These are phyloP conservation scores for Coccomyxa sp. DNA, from an alignment of 139 green algal species.

Conservation along the genomic window DNA sequence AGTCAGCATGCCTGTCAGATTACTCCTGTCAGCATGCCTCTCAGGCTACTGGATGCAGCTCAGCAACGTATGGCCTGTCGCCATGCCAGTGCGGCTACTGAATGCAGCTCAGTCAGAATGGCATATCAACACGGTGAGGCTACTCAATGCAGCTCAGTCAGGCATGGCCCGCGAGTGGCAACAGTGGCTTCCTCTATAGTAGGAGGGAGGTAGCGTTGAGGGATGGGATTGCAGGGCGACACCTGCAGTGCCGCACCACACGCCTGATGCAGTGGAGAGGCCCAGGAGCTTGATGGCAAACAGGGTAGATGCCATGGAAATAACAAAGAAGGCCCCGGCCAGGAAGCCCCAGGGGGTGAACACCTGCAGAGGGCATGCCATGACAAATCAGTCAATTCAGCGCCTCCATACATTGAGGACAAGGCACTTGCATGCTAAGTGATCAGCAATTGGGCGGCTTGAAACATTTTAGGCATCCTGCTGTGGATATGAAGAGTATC, in stretches of 20 bases:
- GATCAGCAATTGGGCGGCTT: neutral
- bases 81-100: too few relatives aligned
- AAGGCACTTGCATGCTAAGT: too few relatives aligned
- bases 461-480: neutral
- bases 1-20: too few relatives aligned
- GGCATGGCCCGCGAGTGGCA: neutral
- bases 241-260: conserved; percentile 27
- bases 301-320: conserved; percentile 10
- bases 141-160: neutral
- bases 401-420: too few relatives aligned
- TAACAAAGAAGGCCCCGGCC: conserved; percentile 22
- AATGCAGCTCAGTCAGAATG: too few relatives aligned
- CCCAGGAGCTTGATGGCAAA: conserved; percentile 18
- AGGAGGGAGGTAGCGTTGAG: neutral
- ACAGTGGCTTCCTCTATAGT: neutral
- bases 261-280: conserved; percentile 12
- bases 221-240: neutral
- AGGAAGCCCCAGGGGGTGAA: conserved; percentile 20
- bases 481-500: neutral
- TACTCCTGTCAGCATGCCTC: too few relatives aligned
- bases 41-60: too few relatives aligned
- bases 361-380: conserved; percentile 8
- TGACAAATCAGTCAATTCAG: neutral
- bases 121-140: neutral
- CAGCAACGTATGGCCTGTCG: too few relatives aligned